Base-by-base conservation (phyloP, 75 land plant genomes). In the Sequoia sempervirens region DNA sequence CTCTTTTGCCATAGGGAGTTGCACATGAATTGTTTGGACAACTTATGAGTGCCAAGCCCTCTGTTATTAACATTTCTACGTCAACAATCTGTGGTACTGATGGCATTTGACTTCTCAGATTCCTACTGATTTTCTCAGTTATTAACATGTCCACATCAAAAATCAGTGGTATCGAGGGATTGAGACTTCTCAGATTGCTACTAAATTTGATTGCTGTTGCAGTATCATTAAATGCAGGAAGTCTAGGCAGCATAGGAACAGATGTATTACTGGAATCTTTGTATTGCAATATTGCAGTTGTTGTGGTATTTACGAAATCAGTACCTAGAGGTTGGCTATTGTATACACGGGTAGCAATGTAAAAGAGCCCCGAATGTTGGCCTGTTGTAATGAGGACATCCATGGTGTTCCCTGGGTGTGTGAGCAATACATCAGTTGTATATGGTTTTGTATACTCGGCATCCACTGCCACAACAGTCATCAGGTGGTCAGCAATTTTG, bases 381-480 rank as follows among this genome's bases (percentile, higher is more conserved):
- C 7, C 11, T 0, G 41, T 40, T 40, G 41, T 40, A 1, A 40
- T 40, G 41, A 40, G 41, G 5, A 40, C 1, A 40, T 6, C 30
- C 79, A 26, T 75, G 34, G 41, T 40, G 41, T 40, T 40, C 1
- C 41, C 41, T 3, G 41, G 41, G 1, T 40, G 41, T 40, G 41
- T 40, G 1, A 75, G 41, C 3, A 75, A 40, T 13, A 82, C 37
- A 32, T 82, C 64, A 11, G 58, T 82, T 61, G 64, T 18, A 32
- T 50, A 82, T 0, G 28, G 83, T 38, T 82, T 82, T 1, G 58
- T 37, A 80, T 82, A 82, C n/a, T n/a, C 9, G 12, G 75, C 75
- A 34, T 82, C 41, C 41, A 40, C 41, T 2, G 41, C 41, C 41
- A 40, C 41, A 40, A 40, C 41, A 40, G 41, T 40, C 83, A 81